Evolutionary conservation across 2,329 filamentous ascomycete species (phyloP), one percentile per base, ranked within the genome.

Genomic region (Diaporthe capsici): DNA sequence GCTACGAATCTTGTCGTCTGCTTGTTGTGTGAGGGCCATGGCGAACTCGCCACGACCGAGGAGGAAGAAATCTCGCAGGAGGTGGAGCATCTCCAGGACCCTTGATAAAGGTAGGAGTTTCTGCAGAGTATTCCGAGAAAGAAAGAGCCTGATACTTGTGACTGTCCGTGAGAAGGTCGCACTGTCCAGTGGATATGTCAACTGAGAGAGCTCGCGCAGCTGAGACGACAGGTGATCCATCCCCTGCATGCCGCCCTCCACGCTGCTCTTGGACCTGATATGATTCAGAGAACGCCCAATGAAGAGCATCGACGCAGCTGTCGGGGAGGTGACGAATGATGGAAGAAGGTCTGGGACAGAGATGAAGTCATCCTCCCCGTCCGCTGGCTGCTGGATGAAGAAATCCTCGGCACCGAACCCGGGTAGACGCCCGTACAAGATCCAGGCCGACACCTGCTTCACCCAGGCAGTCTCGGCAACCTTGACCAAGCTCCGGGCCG

Each of bases 41-140:
- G 96, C 95, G 82, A 99, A 99, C 82, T 98, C 97, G 71, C 96
- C 96, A 47, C 95, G 91, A 1, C 94, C 93, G 0, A 99, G 88
- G 3, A 99, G 89, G 79, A 98, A 95, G 84, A 98, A 98, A 74
- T 97, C 93, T 65, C 96, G 90, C 1, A 98, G 88, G 12, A 98
- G 87, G 39, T 92, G 91, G 20, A 98, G 86, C 68, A 94, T 91
- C 78, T 97, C 93, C 8, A 95, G 86, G 5, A 98, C 95, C 79
- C 91, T 94, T 15, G 90, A 88, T 8, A 95, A 86, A 0, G 97
- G 97, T 4, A 99, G 84, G 0, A 98, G 88, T 80, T 94, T 93
- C 71, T 96, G 95, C 4, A 98, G 86, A 0, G 94, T 94, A 47
- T 95, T 97, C 78, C 94, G 92, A 0, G 96, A 98, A 15, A 98